Conservation (phyloP, 768 basidiomycete species). For the Sarcomyxa edulis region DNA sequence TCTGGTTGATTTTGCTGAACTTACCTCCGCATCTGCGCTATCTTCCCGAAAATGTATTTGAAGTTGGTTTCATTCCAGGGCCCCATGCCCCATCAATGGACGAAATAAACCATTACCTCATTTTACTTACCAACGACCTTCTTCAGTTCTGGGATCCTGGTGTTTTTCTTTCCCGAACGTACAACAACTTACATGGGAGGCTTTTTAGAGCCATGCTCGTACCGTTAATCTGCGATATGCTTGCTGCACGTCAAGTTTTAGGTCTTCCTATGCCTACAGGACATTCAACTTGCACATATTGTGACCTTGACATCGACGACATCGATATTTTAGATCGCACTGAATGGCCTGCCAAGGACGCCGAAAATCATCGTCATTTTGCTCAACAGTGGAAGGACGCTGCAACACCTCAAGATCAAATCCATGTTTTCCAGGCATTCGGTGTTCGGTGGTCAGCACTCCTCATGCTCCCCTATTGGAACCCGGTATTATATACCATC, state of each 20-base stretch:
- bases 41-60: slow-evolving; percentile 31
- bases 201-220: slow-evolving; percentile 21
- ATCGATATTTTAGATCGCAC: slow-evolving; percentile 12
- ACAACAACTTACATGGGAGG: slow-evolving; percentile 16
- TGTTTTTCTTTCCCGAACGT: slow-evolving; percentile 19
- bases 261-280: slow-evolving; percentile 18
- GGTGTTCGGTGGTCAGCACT: slow-evolving; percentile 25
- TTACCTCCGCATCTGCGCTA: slow-evolving; percentile 26
- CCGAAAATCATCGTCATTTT: slow-evolving; percentile 7
- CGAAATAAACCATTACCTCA: slow-evolving; percentile 32
- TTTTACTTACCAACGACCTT: slow-evolving; percentile 31
- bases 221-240: slow-evolving; percentile 29
- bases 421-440: slow-evolving; percentile 10
- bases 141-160: slow-evolving; percentile 26
- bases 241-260: slow-evolving; percentile 23
- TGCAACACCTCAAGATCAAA: slow-evolving; percentile 1
- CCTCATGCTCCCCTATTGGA: slow-evolving; percentile 28
- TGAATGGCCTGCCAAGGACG: slow-evolving; percentile 10
- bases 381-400: slow-evolving; percentile 17
- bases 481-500: slow-evolving; percentile 19
- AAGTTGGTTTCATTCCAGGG: slow-evolving; percentile 32
- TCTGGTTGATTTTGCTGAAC: slow-evolving; percentile 29
- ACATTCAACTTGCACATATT: slow-evolving; percentile 16
- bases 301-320: slow-evolving; percentile 9
- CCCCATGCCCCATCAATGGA: slow-evolving; percentile 27